Evolutionary conservation across 1,139 yeast genomes (phyloP).

Genomic region (Geotrichum siamense): DNA sequence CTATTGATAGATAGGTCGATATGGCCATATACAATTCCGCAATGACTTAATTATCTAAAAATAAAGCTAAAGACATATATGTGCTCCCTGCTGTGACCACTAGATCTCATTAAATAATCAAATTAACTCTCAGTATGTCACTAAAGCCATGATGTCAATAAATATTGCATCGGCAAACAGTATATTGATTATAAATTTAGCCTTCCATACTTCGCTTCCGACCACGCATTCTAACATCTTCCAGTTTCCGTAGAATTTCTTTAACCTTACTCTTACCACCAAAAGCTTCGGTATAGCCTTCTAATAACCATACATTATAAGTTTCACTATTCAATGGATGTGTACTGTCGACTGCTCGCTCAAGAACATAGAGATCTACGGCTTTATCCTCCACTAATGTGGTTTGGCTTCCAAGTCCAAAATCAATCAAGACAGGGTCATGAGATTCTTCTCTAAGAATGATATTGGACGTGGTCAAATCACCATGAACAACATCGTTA

Average conservation of each 20-base stretch:
- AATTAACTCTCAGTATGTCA: too few species aligned
- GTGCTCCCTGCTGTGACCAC: too few species aligned
- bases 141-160: not conserved
- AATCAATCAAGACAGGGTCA: slow-evolving; percentile 70
- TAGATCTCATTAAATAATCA: too few species aligned
- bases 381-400: slow-evolving; percentile 85
- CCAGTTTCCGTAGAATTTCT: slow-evolving; percentile 59
- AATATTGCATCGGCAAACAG: not conserved
- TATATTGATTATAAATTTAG: slow-evolving; percentile 25
- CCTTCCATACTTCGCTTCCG: slow-evolving; percentile 94
- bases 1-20: too few species aligned
- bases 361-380: slow-evolving; percentile 89
- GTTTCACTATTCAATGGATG: slow-evolving; percentile 66
- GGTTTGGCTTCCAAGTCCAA: slow-evolving; percentile 77
- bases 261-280: slow-evolving; percentile 31
- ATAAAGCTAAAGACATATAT: too few species aligned
- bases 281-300: slow-evolving; percentile 49
- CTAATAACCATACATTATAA: slow-evolving; percentile 64
- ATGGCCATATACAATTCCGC: too few species aligned
- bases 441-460: slow-evolving; percentile 37
- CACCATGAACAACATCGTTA: slow-evolving; percentile 86
- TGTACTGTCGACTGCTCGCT: slow-evolving; percentile 83
- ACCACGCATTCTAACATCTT: slow-evolving; percentile 85
- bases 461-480: slow-evolving; percentile 84
- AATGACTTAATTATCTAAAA: too few species aligned